These are phyloP conservation scores for Trifolium repens DNA, from an alignment of 306 rosid genomes.

Conservation along the genomic window DNA sequence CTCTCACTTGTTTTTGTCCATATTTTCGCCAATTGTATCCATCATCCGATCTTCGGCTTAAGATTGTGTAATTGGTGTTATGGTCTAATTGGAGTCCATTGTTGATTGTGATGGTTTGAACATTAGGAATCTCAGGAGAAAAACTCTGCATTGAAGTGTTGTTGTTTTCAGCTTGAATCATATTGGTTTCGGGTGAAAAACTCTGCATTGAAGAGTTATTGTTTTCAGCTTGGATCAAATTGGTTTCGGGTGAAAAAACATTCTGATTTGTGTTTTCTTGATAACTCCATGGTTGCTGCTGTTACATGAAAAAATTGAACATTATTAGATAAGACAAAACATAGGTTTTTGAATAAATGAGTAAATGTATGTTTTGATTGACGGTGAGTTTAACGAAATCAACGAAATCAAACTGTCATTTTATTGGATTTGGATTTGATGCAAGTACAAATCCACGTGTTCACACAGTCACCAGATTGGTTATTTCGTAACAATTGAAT, in stretches of 20 bases:
- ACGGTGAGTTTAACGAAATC: neutral
- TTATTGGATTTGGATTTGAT: neutral
- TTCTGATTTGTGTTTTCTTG: slow-evolving; percentile 60
- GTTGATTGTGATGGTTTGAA: slow-evolving; percentile 47
- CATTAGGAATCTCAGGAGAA: slow-evolving; percentile 56
- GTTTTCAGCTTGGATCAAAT: slow-evolving; percentile 46
- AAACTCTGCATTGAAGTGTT: slow-evolving; percentile 54
- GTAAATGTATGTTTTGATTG: neutral
- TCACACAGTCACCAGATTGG: neutral
- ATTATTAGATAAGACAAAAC: neutral
- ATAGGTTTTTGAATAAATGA: neutral
- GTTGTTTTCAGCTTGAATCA: slow-evolving; percentile 55
- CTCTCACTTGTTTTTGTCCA: slow-evolving; percentile 94
- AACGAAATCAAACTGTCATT: neutral
- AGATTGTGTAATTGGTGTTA: slow-evolving; percentile 43
- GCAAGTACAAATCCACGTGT: neutral
- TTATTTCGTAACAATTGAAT: neutral
- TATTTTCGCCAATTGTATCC: slow-evolving; percentile 95
- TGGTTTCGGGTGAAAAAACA: slow-evolving; percentile 37
- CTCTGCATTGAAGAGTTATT: neutral
- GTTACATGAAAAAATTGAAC: slow-evolving; percentile 33
- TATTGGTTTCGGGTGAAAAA: too few relatives aligned
- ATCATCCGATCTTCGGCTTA: slow-evolving; percentile 74
- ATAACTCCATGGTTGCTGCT: slow-evolving; percentile 61
- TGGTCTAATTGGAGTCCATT: slow-evolving; percentile 54